A percentile compares a stretch with the other conserved stretches of the same genome.
Conservation (phyloP, 805 yeast genomes). For the Candida ponderosae region DNA sequence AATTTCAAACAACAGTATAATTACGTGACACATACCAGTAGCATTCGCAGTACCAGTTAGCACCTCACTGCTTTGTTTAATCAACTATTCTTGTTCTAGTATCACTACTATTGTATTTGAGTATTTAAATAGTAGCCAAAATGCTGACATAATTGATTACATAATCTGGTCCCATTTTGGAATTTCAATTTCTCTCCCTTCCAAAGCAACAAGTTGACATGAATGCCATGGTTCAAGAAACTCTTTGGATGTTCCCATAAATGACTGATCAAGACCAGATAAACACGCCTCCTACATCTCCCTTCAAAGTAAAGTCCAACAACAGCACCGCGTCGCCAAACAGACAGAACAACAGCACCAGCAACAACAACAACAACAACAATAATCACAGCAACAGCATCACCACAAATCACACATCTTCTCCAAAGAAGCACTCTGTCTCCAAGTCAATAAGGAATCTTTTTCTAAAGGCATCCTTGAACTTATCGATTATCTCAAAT, state of each 20-base stretch:
- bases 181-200: too few relatives aligned
- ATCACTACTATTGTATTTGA: too few relatives aligned
- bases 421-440: slow-evolving; percentile 3
- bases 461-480: slow-evolving; percentile 30
- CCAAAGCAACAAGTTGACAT: too few relatives aligned
- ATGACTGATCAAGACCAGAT: too few relatives aligned
- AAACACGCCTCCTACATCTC: too few relatives aligned
- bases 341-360: too few relatives aligned
- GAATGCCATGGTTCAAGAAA: too few relatives aligned
- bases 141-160: background rate
- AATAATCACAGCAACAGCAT: background rate
- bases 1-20: background rate
- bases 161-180: background rate
- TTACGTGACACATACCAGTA: background rate
- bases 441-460: slow-evolving; percentile 20
- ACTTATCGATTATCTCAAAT: slow-evolving; percentile 27
- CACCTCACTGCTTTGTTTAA: too few relatives aligned
- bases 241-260: too few relatives aligned
- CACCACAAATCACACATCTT: slow-evolving; percentile 1
- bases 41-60: background rate
- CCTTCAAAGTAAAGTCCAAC: too few relatives aligned
- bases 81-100: too few relatives aligned
- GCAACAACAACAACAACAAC: slow-evolving; percentile 1
- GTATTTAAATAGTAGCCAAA: background rate
- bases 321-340: background rate